Conservation (phyloP, 495 filamentous ascomycete species). For the Eremomyces bilateralis region DNA sequence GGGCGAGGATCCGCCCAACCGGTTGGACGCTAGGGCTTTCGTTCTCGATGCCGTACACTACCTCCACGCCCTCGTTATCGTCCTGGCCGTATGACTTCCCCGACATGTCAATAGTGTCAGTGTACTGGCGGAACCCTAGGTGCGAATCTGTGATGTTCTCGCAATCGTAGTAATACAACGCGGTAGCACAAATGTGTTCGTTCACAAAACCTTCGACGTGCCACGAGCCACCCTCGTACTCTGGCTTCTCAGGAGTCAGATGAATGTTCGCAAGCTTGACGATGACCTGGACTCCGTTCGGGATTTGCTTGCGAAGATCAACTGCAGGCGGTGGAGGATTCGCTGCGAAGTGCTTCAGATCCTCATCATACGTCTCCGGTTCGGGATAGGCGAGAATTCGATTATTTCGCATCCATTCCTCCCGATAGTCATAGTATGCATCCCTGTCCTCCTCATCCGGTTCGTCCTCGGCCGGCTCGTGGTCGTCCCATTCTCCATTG, state of each 20-base stretch:
- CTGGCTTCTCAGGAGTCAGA: slow-evolving; percentile 32
- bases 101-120: slow-evolving; percentile 2
- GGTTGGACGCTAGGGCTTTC: slow-evolving; percentile 3
- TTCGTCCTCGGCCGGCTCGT: slow-evolving; percentile 6
- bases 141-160: slow-evolving; percentile 35
- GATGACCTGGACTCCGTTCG: slow-evolving; percentile 33
- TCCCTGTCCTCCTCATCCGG: slow-evolving; percentile 7
- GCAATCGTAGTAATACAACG: slow-evolving; percentile 25
- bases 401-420: slow-evolving; percentile 6
- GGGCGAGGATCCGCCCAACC: slow-evolving; percentile 7
- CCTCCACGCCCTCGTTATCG: slow-evolving; percentile 1
- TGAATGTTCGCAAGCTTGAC: slow-evolving; percentile 41
- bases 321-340: slow-evolving; percentile 4
- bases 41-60: slow-evolving; percentile 5
- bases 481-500: slow-evolving; percentile 7
- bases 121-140: slow-evolving; percentile 28
- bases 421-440: slow-evolving; percentile 5
- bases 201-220: slow-evolving; percentile 17
- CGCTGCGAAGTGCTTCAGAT: too few species aligned
- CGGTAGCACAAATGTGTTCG: slow-evolving; percentile 17
- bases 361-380: slow-evolving; percentile 12
- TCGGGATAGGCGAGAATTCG: slow-evolving; percentile 17
- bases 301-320: slow-evolving; percentile 14
- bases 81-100: background rate
- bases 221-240: slow-evolving; percentile 27